phyloP scores from a whole-genome alignment of 495 filamentous ascomycete genomes.

The Neurospora terricola region DNA sequence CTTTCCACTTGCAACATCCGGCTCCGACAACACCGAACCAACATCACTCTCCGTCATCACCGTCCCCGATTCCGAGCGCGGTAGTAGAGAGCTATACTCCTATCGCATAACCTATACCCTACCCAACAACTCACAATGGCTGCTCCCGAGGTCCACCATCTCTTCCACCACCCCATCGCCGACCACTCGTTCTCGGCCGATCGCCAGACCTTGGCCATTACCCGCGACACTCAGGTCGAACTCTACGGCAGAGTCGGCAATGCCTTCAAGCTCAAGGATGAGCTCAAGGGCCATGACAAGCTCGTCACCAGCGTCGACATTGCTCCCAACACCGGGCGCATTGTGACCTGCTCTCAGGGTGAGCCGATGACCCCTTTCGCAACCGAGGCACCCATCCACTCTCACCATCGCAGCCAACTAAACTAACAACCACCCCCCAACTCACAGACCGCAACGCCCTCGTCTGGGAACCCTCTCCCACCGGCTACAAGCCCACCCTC shows the following conservation, averaged over 20 bases:
- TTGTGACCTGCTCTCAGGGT: slow-evolving; percentile 98
- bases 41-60: slow-evolving; percentile 4
- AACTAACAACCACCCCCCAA: neutral
- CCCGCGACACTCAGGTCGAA: slow-evolving; percentile 84
- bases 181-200: slow-evolving; percentile 98
- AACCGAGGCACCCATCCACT: neutral
- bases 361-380: neutral
- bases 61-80: slow-evolving; percentile 26
- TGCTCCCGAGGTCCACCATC: slow-evolving; percentile 82
- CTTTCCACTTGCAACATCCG: neutral
- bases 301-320: slow-evolving; percentile 94
- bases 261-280: slow-evolving; percentile 77
- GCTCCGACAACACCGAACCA: slow-evolving; percentile 4
- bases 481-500: slow-evolving; percentile 92
- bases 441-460: slow-evolving; percentile 88
- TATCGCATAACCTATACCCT: slow-evolving; percentile 46
- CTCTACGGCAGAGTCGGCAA: slow-evolving; percentile 67
- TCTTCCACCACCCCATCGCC: slow-evolving; percentile 92
- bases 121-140: slow-evolving; percentile 46
- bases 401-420: neutral
- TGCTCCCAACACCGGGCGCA: slow-evolving; percentile 77
- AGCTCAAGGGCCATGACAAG: slow-evolving; percentile 93
- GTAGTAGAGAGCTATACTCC: slow-evolving; percentile 99
- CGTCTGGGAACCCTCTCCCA: slow-evolving; percentile 87
- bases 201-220: slow-evolving; percentile 77